phyloP scores from a whole-genome alignment of 805 yeast genomes.

The Ogataea wickerhamii region DNA sequence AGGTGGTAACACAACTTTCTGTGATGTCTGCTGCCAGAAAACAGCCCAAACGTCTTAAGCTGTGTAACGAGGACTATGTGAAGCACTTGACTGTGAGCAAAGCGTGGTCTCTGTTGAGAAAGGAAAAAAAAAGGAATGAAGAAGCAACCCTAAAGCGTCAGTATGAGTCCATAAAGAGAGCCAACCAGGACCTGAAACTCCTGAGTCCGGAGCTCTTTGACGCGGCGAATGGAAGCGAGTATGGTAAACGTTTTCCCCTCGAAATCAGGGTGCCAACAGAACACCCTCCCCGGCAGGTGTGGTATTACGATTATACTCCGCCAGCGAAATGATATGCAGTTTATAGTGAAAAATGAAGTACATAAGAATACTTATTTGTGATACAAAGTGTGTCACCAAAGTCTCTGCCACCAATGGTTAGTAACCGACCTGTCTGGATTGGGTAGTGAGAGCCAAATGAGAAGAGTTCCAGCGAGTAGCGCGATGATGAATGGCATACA shows the following conservation, averaged over 20 bases:
- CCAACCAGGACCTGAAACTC: constrained; percentile 64
- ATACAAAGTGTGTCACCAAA: constrained; percentile 5
- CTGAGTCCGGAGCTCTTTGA: constrained; percentile 54
- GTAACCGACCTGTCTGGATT: constrained; percentile 36
- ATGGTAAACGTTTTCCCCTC: constrained; percentile 65
- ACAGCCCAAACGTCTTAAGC: constrained; percentile 76
- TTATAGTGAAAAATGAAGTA: neutral
- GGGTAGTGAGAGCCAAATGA: constrained; percentile 42
- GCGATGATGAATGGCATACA: constrained; percentile 46
- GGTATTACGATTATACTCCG: constrained; percentile 60
- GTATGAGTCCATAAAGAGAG: constrained; percentile 59
- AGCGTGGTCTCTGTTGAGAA: constrained; percentile 72
- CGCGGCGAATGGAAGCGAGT: constrained; percentile 56
- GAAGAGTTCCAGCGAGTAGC: constrained; percentile 33
- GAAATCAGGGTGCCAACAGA: constrained; percentile 88
- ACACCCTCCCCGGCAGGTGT: constrained; percentile 75
- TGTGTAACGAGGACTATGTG: constrained; percentile 75
- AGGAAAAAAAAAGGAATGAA: constrained; percentile 45
- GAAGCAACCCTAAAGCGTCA: constrained; percentile 51
- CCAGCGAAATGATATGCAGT: constrained; percentile 6
- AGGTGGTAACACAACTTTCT: constrained; percentile 53
- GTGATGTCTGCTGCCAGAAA: constrained; percentile 85
- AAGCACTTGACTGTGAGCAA: constrained; percentile 78
- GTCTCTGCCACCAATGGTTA: constrained; percentile 24
- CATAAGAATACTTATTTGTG: neutral